phyloP scores from a whole-genome alignment of 2,329 filamentous ascomycete genomes.

The Venturia aucupariae region DNA sequence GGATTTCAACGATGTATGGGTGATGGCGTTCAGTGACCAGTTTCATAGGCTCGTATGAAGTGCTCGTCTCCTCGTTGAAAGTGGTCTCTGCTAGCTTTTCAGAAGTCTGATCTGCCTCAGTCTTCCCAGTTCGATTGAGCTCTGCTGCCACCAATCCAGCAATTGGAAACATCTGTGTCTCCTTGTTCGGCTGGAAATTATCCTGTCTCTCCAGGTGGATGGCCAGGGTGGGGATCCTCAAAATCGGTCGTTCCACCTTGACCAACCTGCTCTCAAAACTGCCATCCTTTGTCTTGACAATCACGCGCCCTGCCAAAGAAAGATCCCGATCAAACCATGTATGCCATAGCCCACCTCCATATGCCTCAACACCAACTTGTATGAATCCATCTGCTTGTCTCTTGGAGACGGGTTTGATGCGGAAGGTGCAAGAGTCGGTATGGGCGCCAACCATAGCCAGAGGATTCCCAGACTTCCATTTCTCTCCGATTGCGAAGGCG shows the following conservation, averaged over 20 bases:
- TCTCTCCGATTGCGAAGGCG: constrained; percentile 81
- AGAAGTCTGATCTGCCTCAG: constrained; percentile 39
- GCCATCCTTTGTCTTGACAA: constrained; percentile 66
- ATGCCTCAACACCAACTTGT: constrained; percentile 93
- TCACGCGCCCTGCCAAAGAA: constrained; percentile 76
- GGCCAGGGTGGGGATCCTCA: constrained; percentile 86
- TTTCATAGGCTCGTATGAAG: constrained; percentile 63
- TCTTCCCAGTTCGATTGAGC: constrained; percentile 63
- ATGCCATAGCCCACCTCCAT: constrained; percentile 95
- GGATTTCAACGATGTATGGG: constrained; percentile 72
- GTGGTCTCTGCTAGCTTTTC: constrained; percentile 27
- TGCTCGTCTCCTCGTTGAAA: constrained; percentile 26
- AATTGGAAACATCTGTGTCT: constrained; percentile 91
- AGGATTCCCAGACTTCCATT: constrained; percentile 87
- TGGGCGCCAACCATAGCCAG: constrained; percentile 91
- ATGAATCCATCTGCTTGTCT: constrained; percentile 78
- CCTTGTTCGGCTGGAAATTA: constrained; percentile 91
- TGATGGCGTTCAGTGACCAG: constrained; percentile 77
- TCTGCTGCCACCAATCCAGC: constrained; percentile 79
- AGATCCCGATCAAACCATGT: constrained; percentile 97
- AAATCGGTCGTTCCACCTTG: constrained; percentile 81
- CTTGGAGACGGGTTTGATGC: constrained; percentile 90
- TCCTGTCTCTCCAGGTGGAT: constrained; percentile 85
- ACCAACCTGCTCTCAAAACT: constrained; percentile 75
- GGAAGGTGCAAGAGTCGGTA: constrained; percentile 86